Base-by-base conservation (phyloP, 768 basidiomycete genomes). In the Kwoniella botswanensis region DNA sequence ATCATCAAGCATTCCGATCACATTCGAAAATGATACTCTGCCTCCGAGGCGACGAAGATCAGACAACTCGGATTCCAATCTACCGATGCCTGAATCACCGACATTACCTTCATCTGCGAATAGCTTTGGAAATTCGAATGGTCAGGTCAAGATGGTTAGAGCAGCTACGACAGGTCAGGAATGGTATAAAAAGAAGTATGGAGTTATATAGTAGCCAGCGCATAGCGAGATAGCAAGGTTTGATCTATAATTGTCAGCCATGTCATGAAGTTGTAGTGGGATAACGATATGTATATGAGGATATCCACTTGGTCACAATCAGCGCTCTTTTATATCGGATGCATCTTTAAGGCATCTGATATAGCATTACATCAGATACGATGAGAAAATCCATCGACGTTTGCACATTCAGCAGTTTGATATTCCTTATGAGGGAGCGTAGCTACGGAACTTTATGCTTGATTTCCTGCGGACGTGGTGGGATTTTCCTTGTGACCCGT, bases 81-180 rank as follows among this genome's bases (percentile, higher is more conserved):
- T n/a, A 12, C 57, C 57, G 4, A 58, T 58, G 26, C 57, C 57
- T 58, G 57, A 58, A 58, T 58, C 57, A 10, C 57, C 57, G 9
- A 58, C 57, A 26, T 35, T 58, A 26, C 57, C 57, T 58, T 26
- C 57, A 1, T 58, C 57, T 9, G 57, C 57, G 9, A 58, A n/a
- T 55, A 24, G 24, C 18, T n/a, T n/a, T 10, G 13, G 15, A 3
- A 21, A 17, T 35, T 17, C 15, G 6, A 35, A 41, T 9, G 24
- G 21, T n/a, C 57, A 58, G 26, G 24, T 26, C 24, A 58, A 35
- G 26, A 35, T 58, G 21, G 26, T 11, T 15, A 26, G 57, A 26
- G 22, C 57, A 26, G 26, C 15, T 58, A 58, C 57, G 18, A 58
- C 22, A 11, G 57, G 57, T 24, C 26, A 21, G 26, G 57, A 58